Conservation (phyloP, 2,329 filamentous ascomycete genomes). For the Fusarium nurragi region DNA sequence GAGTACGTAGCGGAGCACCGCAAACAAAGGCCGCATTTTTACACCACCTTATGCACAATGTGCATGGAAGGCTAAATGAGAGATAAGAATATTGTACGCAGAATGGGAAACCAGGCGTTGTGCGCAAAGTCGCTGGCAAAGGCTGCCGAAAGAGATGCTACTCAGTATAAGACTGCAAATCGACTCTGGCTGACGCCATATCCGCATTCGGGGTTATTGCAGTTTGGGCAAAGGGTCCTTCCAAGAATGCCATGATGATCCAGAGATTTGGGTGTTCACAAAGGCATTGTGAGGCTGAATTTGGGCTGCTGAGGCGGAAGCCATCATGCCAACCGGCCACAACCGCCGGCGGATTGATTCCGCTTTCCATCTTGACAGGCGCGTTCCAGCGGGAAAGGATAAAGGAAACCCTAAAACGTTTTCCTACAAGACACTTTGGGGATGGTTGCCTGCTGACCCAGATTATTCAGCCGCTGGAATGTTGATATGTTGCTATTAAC, state of each 20-base stretch:
- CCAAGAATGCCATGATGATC: not conserved
- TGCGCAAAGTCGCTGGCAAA: not conserved
- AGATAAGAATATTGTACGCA: not conserved
- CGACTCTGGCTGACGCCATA: not conserved
- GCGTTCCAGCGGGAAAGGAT: conserved; percentile 24
- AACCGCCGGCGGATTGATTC: conserved; percentile 11
- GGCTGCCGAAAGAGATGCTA: not conserved
- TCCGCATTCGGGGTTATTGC: conserved; percentile 16
- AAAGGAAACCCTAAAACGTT: conserved; percentile 3
- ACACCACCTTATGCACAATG: not conserved
- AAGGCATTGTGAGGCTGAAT: conserved; percentile 31
- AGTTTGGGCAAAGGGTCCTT: not conserved
- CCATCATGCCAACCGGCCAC: conserved; percentile 24
- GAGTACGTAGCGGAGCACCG: conserved; percentile 13
- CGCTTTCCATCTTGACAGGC: not conserved
- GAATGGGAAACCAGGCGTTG: not conserved
- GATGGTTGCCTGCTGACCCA: conserved; percentile 1
- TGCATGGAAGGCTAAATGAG: conserved; percentile 7
- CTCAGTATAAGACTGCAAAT: conserved; percentile 23
- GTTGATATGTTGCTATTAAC: not conserved
- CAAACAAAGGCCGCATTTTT: conserved; percentile 24
- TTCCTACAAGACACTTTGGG: not conserved
- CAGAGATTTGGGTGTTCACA: not conserved
- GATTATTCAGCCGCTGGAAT: conserved; percentile 20
- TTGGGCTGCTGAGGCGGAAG: conserved; percentile 32